Percentiles rank a stretch among this genome's conserved stretches.
phyloP scores from a whole-genome alignment of 2,329 filamentous ascomycete genomes.

The Colletotrichum sp. region DNA sequence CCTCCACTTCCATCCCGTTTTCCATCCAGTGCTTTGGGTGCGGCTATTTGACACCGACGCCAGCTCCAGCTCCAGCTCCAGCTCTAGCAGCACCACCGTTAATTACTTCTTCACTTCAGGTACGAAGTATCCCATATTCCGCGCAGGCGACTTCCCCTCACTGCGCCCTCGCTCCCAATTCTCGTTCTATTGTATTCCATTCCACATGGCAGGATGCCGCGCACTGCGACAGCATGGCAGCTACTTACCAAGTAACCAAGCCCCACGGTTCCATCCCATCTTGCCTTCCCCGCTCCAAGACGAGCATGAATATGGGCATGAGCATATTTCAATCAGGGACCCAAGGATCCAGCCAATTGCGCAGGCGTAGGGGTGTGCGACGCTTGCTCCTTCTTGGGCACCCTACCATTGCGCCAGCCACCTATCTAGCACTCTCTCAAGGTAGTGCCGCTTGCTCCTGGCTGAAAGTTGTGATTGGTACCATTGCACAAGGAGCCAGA shows the following conservation, averaged over 20 bases:
- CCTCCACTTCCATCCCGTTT: conserved; percentile 16
- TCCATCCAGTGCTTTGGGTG: conserved; percentile 12
- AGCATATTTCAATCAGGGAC: background rate
- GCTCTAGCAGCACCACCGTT: background rate
- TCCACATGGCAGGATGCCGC: background rate
- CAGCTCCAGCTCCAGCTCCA: background rate
- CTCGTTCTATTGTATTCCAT: background rate
- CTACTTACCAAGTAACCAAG: background rate
- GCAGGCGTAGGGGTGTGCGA: background rate
- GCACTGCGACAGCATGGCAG: background rate
- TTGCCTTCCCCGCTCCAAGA: background rate
- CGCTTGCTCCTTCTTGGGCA: background rate
- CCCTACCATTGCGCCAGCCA: background rate
- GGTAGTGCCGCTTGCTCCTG: background rate
- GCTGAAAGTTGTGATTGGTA: background rate
- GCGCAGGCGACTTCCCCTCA: background rate
- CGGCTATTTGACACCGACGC: background rate
- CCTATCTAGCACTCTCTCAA: background rate
- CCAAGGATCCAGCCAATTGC: background rate
- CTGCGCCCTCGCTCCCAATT: background rate
- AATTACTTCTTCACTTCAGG: background rate
- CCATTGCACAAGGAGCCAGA: background rate
- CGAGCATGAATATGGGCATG: background rate
- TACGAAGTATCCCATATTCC: background rate
- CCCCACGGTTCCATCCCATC: background rate